phyloP scores from a whole-genome alignment of 768 basidiomycete species.

The Boletus tomentosulus region DNA sequence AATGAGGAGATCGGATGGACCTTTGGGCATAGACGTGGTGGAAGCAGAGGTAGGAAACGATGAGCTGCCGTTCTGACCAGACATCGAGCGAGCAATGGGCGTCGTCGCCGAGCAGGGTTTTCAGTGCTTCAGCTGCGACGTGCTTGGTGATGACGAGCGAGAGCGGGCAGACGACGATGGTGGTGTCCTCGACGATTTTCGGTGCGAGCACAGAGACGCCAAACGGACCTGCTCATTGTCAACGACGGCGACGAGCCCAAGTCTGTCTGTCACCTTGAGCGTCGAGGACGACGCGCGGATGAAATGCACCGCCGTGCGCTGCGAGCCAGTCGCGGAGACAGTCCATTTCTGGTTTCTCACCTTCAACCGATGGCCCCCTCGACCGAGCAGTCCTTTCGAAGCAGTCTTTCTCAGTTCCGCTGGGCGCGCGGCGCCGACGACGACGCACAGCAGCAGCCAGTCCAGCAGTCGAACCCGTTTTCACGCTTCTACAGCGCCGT shows the following conservation, averaged over 20 bases:
- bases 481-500: conserved; percentile 84
- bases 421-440: conserved; percentile 75
- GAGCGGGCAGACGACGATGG: conserved; percentile 66
- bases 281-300: conserved; percentile 40
- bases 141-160: conserved; percentile 58
- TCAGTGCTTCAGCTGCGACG: conserved; percentile 41
- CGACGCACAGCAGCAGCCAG: conserved; percentile 54
- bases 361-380: background rate
- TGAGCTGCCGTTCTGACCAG: conserved; percentile 65
- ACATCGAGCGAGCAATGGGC: conserved; percentile 16
- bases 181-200: conserved; percentile 45
- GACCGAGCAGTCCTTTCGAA: conserved; percentile 66
- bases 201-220: conserved; percentile 52
- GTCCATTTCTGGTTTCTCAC: background rate
- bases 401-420: conserved; percentile 78
- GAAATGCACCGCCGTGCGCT: conserved; percentile 47
- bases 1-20: conserved; percentile 18
- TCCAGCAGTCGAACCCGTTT: conserved; percentile 57
- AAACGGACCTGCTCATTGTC: conserved; percentile 32
- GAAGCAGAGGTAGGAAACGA: conserved; percentile 61
- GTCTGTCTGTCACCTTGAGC: conserved; percentile 38
- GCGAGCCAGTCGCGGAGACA: conserved; percentile 48
- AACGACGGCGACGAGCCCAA: background rate
- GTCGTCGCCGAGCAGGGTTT: conserved; percentile 32
- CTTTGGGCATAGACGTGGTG: conserved; percentile 52